These are phyloP conservation scores for Lactarius hatsudake DNA, from an alignment of 768 basidiomycete genomes.

Conservation along the genomic window DNA sequence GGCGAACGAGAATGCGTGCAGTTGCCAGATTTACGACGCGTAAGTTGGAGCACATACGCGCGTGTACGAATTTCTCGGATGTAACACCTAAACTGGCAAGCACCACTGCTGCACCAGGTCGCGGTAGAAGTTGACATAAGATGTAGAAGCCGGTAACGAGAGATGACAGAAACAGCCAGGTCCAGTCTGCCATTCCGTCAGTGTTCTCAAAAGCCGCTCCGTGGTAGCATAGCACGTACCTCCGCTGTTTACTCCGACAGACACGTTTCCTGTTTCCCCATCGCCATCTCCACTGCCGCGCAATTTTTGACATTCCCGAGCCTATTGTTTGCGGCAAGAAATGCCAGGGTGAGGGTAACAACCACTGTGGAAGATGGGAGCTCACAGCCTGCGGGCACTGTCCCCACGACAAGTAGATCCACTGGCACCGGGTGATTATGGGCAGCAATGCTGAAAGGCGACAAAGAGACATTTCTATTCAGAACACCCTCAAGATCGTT, in stretches of 20 bases:
- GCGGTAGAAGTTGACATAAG: constrained; percentile 83
- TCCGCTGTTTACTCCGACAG: constrained; percentile 83
- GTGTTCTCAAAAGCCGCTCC: not conserved
- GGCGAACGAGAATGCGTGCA: constrained; percentile 66
- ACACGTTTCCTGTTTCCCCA: constrained; percentile 83
- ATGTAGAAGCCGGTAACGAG: constrained; percentile 62
- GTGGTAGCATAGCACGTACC: constrained; percentile 43
- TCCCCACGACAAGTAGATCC: constrained; percentile 76
- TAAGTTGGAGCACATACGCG: constrained; percentile 80
- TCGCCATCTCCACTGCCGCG: constrained; percentile 71
- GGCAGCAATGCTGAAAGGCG: constrained; percentile 1
- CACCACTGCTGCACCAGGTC: constrained; percentile 64
- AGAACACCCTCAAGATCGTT: constrained; percentile 55
- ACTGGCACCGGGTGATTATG: constrained; percentile 48
- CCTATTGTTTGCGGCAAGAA: constrained; percentile 75
- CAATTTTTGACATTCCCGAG: constrained; percentile 55
- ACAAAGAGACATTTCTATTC: constrained; percentile 51
- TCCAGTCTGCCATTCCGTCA: constrained; percentile 60
- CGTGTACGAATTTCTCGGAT: constrained; percentile 74
- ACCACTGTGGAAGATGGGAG: constrained; percentile 90
- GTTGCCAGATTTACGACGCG: constrained; percentile 84
- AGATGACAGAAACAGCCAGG: constrained; percentile 87
- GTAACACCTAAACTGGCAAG: constrained; percentile 83
- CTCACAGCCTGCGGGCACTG: constrained; percentile 84
- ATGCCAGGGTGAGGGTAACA: constrained; percentile 79